Base-by-base conservation (phyloP, 805 yeast genomes). In the Nakazawaea wickerhamii region DNA sequence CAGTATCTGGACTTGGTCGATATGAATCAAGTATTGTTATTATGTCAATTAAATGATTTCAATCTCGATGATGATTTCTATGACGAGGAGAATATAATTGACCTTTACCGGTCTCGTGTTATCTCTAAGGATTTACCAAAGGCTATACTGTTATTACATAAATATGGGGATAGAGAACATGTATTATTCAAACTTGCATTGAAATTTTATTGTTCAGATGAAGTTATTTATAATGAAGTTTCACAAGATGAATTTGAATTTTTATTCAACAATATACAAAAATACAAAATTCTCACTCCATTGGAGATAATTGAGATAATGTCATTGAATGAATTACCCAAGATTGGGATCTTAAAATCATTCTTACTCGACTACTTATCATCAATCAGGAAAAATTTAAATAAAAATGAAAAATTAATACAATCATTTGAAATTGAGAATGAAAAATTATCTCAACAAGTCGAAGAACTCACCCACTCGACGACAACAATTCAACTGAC, bases 271-370 rank as follows among this genome's bases (percentile, higher is more conserved):
- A 71, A 68, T 44, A 73, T 86, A 37, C 71, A 75, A 36, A 57
- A 65, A 2, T 62, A 67, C 13, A 73, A 75, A 37, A 56, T 84
- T 13, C 68, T 86, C 62, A 69, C 95, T 0, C 84, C 95, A 0
- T 59, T 87, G 15, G 96, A 90, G 50, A 65, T 93, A 1, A 68
- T 91, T n/a, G 80, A 82, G 48, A 72, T 80, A 2, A 59, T 89
- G 33, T 73, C 88, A 31, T 58, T 71, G 3, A 78, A 79, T 33
- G 77, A 77, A 10, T 78, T 73, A 22, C 77, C 87, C 0, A 77
- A 84, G 0, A 71, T 86, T 27, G 95, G 95, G 0, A 60, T 85
- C 18, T 70, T 93, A 22, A 81, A 82, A 54, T 79, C 80, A 20
- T 79, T 80, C 44, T 63, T 93, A 23, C 65, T 84, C 10, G 77